Base-by-base conservation (phyloP, 495 filamentous ascomycete species). In the Elasticomyces elasticus region DNA sequence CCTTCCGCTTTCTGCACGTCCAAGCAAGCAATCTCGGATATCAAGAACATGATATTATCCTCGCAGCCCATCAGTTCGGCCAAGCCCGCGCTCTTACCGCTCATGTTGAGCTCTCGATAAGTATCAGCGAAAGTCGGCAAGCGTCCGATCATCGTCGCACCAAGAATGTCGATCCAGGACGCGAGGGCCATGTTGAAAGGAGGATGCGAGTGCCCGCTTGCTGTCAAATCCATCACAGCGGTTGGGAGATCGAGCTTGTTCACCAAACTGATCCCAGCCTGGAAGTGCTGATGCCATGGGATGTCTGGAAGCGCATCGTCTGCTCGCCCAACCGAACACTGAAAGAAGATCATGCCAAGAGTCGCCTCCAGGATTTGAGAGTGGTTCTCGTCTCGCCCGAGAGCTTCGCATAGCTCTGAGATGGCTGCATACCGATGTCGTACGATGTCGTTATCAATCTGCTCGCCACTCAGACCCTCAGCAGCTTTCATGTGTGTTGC, bases 1-100 rank as follows among this genome's bases (percentile, higher is more conserved):
- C 84, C 84, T 26, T 89, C 84, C 27, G 72, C 71, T 76, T 90
- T 94, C 54, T 96, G 75, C 1, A 86, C 84, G 61, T 98, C 92
- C 33, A 98, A 76, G 70, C 92, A 98, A 22, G 91, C 86, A 60
- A 96, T 95, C 66, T 98, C 92, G 1, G 89, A 95, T 64, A 98
- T 95, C 56, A 97, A 77, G 66, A 95, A 98, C 92, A 98, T 96
- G 63, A 98, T 81, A 22, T 83, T 81, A 71, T 98, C 92, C 53
- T 98, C 92, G 68, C 92, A 98, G 52, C 92, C 92, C 92, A 97
- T 98, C 11, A 98, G 76, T 66, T 96, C 92, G 33, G 82, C 81
- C 20, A 98, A 74, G 2, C 92, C 92, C 19, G 84, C 80, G 31
- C 83, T 79, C 11, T 79, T 75, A 0, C 77, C 72, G 52, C 76